Percentiles rank a stretch among this genome's conserved stretches.
These are phyloP conservation scores for Hansenula lynferdii DNA, from an alignment of 1,139 yeast species.

Conservation along the genomic window DNA sequence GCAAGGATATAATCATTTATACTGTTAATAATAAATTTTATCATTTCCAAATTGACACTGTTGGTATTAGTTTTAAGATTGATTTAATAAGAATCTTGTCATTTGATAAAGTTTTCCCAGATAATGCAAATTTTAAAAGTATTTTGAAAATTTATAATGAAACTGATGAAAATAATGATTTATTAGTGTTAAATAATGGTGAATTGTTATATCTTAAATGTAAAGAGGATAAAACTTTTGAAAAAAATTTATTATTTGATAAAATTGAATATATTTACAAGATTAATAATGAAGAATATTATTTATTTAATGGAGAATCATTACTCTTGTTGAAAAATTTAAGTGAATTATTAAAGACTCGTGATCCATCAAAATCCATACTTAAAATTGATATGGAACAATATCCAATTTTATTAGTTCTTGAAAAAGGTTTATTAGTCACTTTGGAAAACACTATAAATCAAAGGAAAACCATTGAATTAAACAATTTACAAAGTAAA, in stretches of 20 bases:
- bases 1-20: slow-evolving; percentile 16
- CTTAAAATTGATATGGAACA: slow-evolving; percentile 15
- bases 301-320: slow-evolving; percentile 24
- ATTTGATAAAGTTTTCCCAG: slow-evolving; percentile 16
- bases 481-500: slow-evolving; percentile 15
- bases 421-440: slow-evolving; percentile 18
- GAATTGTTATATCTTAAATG: slow-evolving; percentile 24
- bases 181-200: slow-evolving; percentile 26
- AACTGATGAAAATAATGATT: slow-evolving; percentile 21
- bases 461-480: slow-evolving; percentile 14
- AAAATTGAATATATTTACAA: slow-evolving; percentile 22
- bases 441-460: slow-evolving; percentile 21
- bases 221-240: slow-evolving; percentile 6
- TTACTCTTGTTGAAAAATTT: slow-evolving; percentile 25
- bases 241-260: slow-evolving; percentile 20
- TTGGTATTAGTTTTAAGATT: slow-evolving; percentile 13
- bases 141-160: slow-evolving; percentile 19
- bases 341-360: slow-evolving; percentile 5
- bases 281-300: slow-evolving; percentile 18
- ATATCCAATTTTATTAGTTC: slow-evolving; percentile 21
- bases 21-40: slow-evolving; percentile 14
- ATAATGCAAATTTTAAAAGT: slow-evolving; percentile 4
- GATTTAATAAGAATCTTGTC: slow-evolving; percentile 19
- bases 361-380: slow-evolving; percentile 10
- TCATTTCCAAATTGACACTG: slow-evolving; percentile 16